Percentiles rank a stretch among this genome's conserved stretches.
These are phyloP conservation scores for Suhomyces sp. DNA, from an alignment of 805 yeast genomes.

Conservation along the genomic window DNA sequence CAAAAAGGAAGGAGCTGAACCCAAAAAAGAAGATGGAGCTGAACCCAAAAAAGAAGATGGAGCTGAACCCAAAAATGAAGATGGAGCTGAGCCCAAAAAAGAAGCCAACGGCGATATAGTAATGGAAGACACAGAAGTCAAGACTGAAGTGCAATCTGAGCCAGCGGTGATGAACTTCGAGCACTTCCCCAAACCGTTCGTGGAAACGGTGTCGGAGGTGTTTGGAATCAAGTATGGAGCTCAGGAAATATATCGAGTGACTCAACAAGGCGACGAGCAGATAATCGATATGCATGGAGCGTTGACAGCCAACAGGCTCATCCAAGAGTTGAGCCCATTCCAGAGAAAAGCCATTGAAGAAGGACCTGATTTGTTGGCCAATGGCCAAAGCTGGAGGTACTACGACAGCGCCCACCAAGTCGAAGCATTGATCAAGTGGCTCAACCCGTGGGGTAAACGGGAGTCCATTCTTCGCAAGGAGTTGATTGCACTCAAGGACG, in stretches of 20 bases:
- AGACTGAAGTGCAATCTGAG: not conserved
- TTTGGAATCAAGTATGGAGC: slow-evolving; percentile 28
- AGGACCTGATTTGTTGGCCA: slow-evolving; percentile 50
- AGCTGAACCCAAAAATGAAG: too few relatives aligned
- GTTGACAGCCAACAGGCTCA: slow-evolving; percentile 5
- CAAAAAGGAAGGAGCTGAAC: not conserved
- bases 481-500: slow-evolving; percentile 49
- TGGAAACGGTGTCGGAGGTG: slow-evolving; percentile 23
- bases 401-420: slow-evolving; percentile 62
- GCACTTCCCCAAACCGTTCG: slow-evolving; percentile 17
- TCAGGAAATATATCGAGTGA: slow-evolving; percentile 13
- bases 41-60: too few relatives aligned
- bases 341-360: slow-evolving; percentile 72
- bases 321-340: slow-evolving; percentile 24
- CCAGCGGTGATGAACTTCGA: slow-evolving; percentile 17
- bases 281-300: slow-evolving; percentile 39
- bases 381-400: slow-evolving; percentile 63
- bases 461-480: slow-evolving; percentile 69
- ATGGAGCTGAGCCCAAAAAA: not conserved
- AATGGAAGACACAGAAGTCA: not conserved
- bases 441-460: slow-evolving; percentile 71
- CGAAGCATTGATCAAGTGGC: slow-evolving; percentile 56
- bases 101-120: not conserved
- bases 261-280: slow-evolving; percentile 12
- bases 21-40: not conserved